These are phyloP conservation scores for Epichloe bromicola DNA, from an alignment of 2,329 filamentous ascomycete species.

Conservation along the genomic window DNA sequence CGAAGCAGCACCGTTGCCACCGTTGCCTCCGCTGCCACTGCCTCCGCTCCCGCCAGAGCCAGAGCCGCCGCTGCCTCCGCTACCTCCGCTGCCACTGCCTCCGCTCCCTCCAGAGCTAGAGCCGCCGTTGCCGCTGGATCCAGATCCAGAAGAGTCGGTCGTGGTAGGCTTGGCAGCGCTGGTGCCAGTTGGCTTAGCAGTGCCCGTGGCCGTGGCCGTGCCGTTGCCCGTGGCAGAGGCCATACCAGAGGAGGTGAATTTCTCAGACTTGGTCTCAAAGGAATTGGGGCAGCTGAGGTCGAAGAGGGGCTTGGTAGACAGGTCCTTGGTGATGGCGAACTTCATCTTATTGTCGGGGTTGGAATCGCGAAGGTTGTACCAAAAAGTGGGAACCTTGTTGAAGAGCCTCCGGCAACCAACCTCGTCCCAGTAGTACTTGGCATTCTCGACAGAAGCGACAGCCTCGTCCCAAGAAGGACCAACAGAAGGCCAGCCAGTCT, in stretches of 20 bases:
- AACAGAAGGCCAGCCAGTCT: conserved; percentile 51
- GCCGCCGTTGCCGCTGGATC: conserved; percentile 1
- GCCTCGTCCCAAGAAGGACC: conserved; percentile 43
- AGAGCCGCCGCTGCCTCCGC: conserved; percentile 7
- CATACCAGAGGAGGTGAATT: conserved; percentile 3
- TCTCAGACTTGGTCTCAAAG: conserved; percentile 21
- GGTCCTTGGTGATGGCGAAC: conserved; percentile 42
- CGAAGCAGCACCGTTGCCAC: neutral
- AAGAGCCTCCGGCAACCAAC: conserved; percentile 48
- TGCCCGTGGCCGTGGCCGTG: conserved; percentile 2
- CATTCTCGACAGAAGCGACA: conserved; percentile 41
- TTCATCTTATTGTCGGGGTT: conserved; percentile 46
- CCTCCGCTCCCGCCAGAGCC: neutral
- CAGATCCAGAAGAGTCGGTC: conserved; percentile 2
- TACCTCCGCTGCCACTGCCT: conserved; percentile 1
- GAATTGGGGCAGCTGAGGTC: conserved; percentile 39
- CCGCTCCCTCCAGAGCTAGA: conserved; percentile 5
- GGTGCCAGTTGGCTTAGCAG: conserved; percentile 4
- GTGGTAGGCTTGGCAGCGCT: conserved; percentile 1
- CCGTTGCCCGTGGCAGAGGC: conserved; percentile 1
- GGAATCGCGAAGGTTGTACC: conserved; percentile 49
- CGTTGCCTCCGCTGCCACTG: neutral
- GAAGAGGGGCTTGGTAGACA: conserved; percentile 37
- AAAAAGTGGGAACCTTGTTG: conserved; percentile 42
- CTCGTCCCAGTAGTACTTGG: conserved; percentile 49